Conservation (phyloP, 306 rosid species). For the Dryas alaskensis region DNA sequence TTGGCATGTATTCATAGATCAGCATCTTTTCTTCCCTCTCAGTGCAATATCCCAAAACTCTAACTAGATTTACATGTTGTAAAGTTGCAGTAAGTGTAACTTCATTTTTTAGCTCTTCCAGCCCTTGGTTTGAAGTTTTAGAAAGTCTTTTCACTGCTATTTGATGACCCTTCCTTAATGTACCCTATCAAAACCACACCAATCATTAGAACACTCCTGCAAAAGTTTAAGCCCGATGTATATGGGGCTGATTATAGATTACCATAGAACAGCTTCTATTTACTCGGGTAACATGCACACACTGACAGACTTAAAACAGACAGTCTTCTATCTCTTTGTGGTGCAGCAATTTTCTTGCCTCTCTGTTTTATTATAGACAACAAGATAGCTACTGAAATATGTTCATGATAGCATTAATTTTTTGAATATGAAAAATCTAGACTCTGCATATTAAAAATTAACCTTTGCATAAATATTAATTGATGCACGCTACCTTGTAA, state of each 20-base stretch:
- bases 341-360: too few species aligned
- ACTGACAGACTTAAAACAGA: too few species aligned
- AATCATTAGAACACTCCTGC: not conserved
- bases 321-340: too few species aligned
- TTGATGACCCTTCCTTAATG: slow-evolving; percentile 39
- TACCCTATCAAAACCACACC: slow-evolving; percentile 34
- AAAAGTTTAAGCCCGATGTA: not conserved
- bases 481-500: slow-evolving; percentile 38
- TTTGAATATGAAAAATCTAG: not conserved
- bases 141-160: slow-evolving; percentile 54
- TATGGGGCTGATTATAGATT: too few species aligned
- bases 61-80: slow-evolving; percentile 56
- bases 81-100: slow-evolving; percentile 43
- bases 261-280: too few species aligned
- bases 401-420: too few species aligned
- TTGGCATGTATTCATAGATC: slow-evolving; percentile 50
- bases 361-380: too few species aligned
- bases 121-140: slow-evolving; percentile 47
- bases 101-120: slow-evolving; percentile 42
- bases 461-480: not conserved
- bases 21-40: slow-evolving; percentile 47
- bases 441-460: not conserved
- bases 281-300: too few species aligned
- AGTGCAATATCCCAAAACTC: slow-evolving; percentile 48
- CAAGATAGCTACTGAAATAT: too few species aligned